phyloP scores from a whole-genome alignment of 208 protist genomes.

The Acanthamoeba sp. region DNA sequence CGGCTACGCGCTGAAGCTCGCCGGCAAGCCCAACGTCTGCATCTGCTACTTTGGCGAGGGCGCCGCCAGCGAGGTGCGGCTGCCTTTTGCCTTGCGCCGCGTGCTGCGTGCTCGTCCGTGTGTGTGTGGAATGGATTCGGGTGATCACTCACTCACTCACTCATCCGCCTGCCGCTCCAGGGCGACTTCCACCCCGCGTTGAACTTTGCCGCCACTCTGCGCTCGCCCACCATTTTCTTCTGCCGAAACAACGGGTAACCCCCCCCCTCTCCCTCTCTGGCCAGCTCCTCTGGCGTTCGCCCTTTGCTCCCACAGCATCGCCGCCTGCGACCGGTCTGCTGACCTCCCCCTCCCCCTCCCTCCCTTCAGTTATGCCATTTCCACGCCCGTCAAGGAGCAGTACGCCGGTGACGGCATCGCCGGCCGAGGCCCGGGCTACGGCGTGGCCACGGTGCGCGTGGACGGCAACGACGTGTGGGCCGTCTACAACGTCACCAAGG shows the following conservation, averaged over 20 bases:
- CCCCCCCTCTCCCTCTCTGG: constrained; percentile 56
- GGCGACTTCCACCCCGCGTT: constrained; percentile 98
- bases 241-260: constrained; percentile 95
- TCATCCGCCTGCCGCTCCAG: not conserved
- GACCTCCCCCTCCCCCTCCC: no score
- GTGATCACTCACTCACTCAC: no score
- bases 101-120: no score
- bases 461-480: constrained; percentile 98
- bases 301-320: no score
- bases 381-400: constrained; percentile 95
- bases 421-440: constrained; percentile 85
- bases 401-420: constrained; percentile 94
- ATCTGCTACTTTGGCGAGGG: constrained; percentile 98
- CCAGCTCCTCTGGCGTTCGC: not conserved
- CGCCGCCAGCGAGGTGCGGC: constrained; percentile 90
- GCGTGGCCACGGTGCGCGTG: constrained; percentile 94
- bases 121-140: not conserved
- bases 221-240: constrained; percentile 96
- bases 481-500: constrained; percentile 93
- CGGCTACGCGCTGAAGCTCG: constrained; percentile 95
- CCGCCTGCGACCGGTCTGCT: no score
- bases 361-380: constrained; percentile 98
- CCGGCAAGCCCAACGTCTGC: constrained; percentile 90
- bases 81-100: no score
- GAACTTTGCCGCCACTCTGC: constrained; percentile 96